These are phyloP conservation scores for Adenanthera pavonina DNA, from an alignment of 306 rosid genomes.

Conservation along the genomic window DNA sequence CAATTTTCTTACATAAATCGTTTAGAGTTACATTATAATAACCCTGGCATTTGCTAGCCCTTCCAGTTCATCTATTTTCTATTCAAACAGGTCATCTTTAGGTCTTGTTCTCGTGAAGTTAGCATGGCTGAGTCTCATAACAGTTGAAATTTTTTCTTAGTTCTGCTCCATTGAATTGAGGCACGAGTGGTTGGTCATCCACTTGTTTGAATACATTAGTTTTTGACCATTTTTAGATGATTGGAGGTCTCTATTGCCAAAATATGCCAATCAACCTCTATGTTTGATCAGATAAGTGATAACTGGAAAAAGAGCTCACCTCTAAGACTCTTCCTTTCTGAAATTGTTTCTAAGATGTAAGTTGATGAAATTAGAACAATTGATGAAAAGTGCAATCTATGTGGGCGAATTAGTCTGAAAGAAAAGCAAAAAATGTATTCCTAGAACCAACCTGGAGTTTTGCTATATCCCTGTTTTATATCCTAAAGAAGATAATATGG, in stretches of 20 bases:
- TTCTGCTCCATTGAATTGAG: neutral
- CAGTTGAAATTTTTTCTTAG: neutral
- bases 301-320: neutral
- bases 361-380: conserved; percentile 17
- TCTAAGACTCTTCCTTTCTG: conserved; percentile 8
- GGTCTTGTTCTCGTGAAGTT: neutral
- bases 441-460: neutral
- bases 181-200: neutral
- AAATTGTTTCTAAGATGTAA: neutral
- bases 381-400: neutral
- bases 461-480: conserved; percentile 10
- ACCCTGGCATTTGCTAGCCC: neutral
- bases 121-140: neutral
- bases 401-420: neutral
- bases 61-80: neutral
- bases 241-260: conserved; percentile 4
- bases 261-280: neutral
- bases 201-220: neutral
- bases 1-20: neutral
- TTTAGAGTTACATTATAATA: neutral
- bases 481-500: conserved; percentile 1
- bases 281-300: neutral
- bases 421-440: neutral
- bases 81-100: neutral
- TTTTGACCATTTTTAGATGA: conserved; percentile 11